Base-by-base conservation (phyloP, 768 basidiomycete species). In the Psilocybe tampanensis region DNA sequence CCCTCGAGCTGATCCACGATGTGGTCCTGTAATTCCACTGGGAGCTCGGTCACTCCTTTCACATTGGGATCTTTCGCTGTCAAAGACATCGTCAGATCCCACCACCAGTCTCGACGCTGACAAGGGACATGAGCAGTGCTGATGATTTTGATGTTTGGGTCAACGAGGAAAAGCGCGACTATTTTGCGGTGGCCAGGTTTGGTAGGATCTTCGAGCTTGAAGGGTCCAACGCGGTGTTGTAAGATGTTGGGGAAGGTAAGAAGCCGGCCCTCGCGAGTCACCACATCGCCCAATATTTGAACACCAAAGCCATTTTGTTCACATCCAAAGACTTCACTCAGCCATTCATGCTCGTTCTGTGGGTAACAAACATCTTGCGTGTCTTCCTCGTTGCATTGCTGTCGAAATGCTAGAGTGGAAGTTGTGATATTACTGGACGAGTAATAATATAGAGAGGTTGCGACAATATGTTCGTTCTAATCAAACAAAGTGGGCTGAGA, bases 131-230 rank as follows among this genome's bases (percentile, higher is more conserved):
- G 56, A 22, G 67, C 66, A 1, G 71, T 68, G 32, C 69, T 70
- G 29, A 68, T 64, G 18, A 73, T 61, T 32, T 56, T 64, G 32
- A 69, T 55, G 26, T 68, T 63, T 2, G 73, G 74, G 50, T 78
- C 74, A 41, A 78, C 70, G 18, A n/a, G 72, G 66, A 76, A 78
- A 19, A 80, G 70, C 2, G 73, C 74, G 7, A 80, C 60, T 36
- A 80, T 76, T 61, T 77, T 80, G 44, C 77, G 70, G 54, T 77
- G 70, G 2, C 77, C 80, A 8, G 75, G 74, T 54, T 72, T 74
- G 9, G 71, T 68, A 1, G 63, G 61, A 58, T 80, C 75, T 8
- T 54, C 60, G 11, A 79, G 70, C 44, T 63, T 55, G 64, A 79
- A 80, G 17, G 76, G 69, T 32, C 60, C 57, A 3, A 80, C 74